These are phyloP conservation scores for Imleria badia DNA, from an alignment of 768 basidiomycete species.

Conservation along the genomic window DNA sequence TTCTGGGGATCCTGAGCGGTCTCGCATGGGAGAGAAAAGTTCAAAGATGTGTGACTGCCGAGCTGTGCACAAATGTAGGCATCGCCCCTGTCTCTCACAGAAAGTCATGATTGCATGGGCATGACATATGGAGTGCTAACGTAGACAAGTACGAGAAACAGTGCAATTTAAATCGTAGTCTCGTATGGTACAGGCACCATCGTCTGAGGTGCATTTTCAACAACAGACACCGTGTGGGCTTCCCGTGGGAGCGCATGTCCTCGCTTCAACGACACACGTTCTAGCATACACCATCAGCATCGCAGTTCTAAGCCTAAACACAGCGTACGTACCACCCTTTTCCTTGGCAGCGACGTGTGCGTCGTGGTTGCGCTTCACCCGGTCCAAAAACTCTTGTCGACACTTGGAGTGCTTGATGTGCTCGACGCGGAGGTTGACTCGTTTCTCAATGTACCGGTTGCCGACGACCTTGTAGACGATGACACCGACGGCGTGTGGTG, in stretches of 20 bases:
- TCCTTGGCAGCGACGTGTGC: slow-evolving; percentile 84
- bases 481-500: slow-evolving; percentile 90
- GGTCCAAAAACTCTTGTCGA: slow-evolving; percentile 94
- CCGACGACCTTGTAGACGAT: slow-evolving; percentile 99
- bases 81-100: neutral
- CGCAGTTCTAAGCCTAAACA: neutral
- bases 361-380: slow-evolving; percentile 89
- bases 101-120: slow-evolving; percentile 23
- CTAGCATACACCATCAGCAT: slow-evolving; percentile 36
- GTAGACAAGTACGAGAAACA: slow-evolving; percentile 13
- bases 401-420: slow-evolving; percentile 97
- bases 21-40: neutral
- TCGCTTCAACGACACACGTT: slow-evolving; percentile 83
- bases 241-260: slow-evolving; percentile 81
- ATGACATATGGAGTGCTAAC: slow-evolving; percentile 17
- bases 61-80: too few species aligned
- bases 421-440: slow-evolving; percentile 97
- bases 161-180: slow-evolving; percentile 79
- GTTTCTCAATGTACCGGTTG: slow-evolving; percentile 98
- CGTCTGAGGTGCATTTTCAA: slow-evolving; percentile 85
- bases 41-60: neutral
- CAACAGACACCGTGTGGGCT: slow-evolving; percentile 68
- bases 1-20: neutral
- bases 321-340: slow-evolving; percentile 68
- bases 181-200: slow-evolving; percentile 93